A percentile compares a stretch with the other conserved stretches of the same genome.
phyloP scores from a whole-genome alignment of 2,329 filamentous ascomycete species.

The Fusarium clavum region DNA sequence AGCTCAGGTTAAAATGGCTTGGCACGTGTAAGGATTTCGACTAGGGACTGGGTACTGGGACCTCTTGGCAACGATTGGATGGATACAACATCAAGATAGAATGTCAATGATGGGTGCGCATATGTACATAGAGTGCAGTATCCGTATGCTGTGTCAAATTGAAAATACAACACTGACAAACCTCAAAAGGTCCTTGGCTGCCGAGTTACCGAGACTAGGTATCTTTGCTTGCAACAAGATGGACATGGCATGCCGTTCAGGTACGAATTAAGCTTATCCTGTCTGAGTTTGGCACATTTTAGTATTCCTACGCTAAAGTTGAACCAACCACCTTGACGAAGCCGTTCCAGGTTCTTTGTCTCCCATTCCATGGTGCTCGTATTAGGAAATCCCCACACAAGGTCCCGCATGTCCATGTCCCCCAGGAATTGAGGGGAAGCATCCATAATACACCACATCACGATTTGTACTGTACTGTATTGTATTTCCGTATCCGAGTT shows the following conservation, averaged over 20 bases:
- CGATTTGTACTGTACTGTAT: not conserved
- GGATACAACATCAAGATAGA: not conserved
- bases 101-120: not conserved
- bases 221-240: slow-evolving; percentile 1
- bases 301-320: slow-evolving; percentile 8
- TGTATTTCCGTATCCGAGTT: not conserved
- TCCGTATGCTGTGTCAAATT: not conserved
- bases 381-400: slow-evolving; percentile 34
- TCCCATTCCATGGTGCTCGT: slow-evolving; percentile 25
- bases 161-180: not conserved
- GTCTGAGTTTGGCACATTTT: slow-evolving; percentile 17
- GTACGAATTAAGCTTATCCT: slow-evolving; percentile 27
- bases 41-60: not conserved
- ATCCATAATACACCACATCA: not conserved
- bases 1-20: not conserved
- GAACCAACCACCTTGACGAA: slow-evolving; percentile 14
- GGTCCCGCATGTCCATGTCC: not conserved
- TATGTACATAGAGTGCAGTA: not conserved
- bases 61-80: not conserved
- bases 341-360: slow-evolving; percentile 16
- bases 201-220: slow-evolving; percentile 6
- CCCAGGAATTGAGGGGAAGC: slow-evolving; percentile 13
- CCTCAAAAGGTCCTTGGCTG: not conserved
- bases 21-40: not conserved
- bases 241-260: slow-evolving; percentile 4